Evolutionary conservation across 1,284 basidiomycete species (phyloP).

Genomic region (Termitomyces sp.): DNA sequence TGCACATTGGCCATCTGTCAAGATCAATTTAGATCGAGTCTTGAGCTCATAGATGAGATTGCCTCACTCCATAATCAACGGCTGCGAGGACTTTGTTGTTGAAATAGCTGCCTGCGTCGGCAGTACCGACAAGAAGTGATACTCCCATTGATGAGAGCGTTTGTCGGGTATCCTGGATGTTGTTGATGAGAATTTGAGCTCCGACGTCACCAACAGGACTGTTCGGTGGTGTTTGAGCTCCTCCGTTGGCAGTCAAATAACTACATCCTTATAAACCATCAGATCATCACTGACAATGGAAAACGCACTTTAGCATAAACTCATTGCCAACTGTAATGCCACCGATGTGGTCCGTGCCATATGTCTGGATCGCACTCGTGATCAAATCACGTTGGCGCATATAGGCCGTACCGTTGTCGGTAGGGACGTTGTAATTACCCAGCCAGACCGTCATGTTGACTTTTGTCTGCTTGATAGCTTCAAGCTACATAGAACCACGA

Average conservation of each 20-base stretch:
- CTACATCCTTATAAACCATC: slow-evolving; percentile 29
- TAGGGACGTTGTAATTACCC: slow-evolving; percentile 71
- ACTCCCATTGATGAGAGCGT: slow-evolving; percentile 54
- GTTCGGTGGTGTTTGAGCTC: slow-evolving; percentile 39
- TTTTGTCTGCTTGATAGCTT: slow-evolving; percentile 78
- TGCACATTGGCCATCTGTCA: slow-evolving; percentile 75
- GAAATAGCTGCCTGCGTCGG: slow-evolving; percentile 88
- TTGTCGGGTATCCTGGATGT: slow-evolving; percentile 62
- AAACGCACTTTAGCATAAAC: slow-evolving; percentile 67
- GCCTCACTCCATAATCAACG: slow-evolving; percentile 73
- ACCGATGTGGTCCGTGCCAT: slow-evolving; percentile 72
- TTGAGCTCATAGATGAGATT: not conserved
- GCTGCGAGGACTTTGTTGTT: slow-evolving; percentile 63
- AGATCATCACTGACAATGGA: slow-evolving; percentile 5
- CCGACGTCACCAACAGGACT: slow-evolving; percentile 48
- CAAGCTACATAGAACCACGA: slow-evolving; percentile 31
- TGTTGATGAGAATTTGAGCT: slow-evolving; percentile 49
- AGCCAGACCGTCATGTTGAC: slow-evolving; percentile 83
- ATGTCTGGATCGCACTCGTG: slow-evolving; percentile 66
- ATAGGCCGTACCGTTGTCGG: slow-evolving; percentile 62
- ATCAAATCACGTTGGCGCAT: slow-evolving; percentile 67
- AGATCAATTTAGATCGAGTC: not conserved
- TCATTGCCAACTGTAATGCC: slow-evolving; percentile 85
- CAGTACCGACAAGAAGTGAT: slow-evolving; percentile 73
- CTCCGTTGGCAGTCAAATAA: slow-evolving; percentile 45